These are phyloP conservation scores for Termitomyces bulborhizus DNA, from an alignment of 768 basidiomycete genomes.

Conservation along the genomic window DNA sequence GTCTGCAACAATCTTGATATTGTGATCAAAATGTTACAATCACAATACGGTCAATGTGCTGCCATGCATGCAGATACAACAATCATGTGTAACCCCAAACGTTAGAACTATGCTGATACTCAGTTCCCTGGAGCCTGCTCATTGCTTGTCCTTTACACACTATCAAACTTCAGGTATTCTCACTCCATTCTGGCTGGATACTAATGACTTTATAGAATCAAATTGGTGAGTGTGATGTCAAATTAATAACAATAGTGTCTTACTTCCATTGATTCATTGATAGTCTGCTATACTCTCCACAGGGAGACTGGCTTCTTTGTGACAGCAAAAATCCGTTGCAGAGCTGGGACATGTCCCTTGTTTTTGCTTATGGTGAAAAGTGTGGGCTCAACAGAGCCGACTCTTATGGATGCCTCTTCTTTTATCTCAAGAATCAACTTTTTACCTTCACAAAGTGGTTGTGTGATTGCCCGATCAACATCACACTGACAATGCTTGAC, in stretches of 20 bases:
- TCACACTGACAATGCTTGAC: conserved; percentile 25
- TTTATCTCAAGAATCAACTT: conserved; percentile 26
- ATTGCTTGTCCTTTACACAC: conserved; percentile 23
- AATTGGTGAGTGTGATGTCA: conserved; percentile 18
- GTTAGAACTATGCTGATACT: conserved; percentile 32
- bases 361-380: conserved; percentile 22
- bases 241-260: conserved; percentile 1
- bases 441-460: conserved; percentile 23
- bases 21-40: conserved; percentile 19
- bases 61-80: conserved; percentile 20
- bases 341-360: too few species aligned
- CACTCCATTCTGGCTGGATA: conserved; percentile 21
- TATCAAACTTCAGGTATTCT: conserved; percentile 24
- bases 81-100: conserved; percentile 27
- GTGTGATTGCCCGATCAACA: conserved; percentile 20
- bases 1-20: conserved; percentile 12
- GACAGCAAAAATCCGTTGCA: too few species aligned
- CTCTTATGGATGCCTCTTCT: conserved; percentile 26
- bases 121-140: conserved; percentile 26
- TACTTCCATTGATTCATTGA: conserved; percentile 8
- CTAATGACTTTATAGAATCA: conserved; percentile 21
- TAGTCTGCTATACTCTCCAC: neutral
- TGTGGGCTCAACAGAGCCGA: conserved; percentile 20
- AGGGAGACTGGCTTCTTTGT: too few species aligned
- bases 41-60: conserved; percentile 15